Evolutionary conservation across 2,329 filamentous ascomycete genomes (phyloP), one percentile per base, ranked within the genome.

Genomic region (Ceratocystis alfenasii): DNA sequence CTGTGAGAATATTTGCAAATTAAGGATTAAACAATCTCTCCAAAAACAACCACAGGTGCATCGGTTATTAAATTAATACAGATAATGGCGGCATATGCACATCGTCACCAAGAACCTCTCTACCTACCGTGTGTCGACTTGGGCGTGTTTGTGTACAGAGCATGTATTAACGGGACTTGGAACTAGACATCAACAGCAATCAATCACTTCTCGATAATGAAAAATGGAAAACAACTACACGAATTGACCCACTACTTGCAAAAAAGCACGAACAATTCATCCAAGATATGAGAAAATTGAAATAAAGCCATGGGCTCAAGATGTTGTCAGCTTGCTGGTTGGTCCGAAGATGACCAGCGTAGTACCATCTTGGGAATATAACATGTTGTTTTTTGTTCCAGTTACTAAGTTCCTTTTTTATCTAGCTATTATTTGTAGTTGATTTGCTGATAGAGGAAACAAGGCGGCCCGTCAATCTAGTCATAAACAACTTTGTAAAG

Each of bases 1-100:
- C 86, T 70, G 83, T 94, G 69, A 81, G 88, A 70, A 83, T 94
- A 59, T 94, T 92, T 77, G 88, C 89, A 66, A 81, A 80, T 71
- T 80, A 70, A 69, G 45, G 45, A 44, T 15, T 36, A 53, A 22
- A n/a, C 17, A 46, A 20, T 12, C 10, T 10, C 17, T 59, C 7
- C 15, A 59, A 25, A 57, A 30, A 36, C 28, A 36, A 30, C 8
- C 7, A 33, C 55, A 59, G 15, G 30, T n/a, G 15, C 55, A 59
- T 33, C 7, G 12, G 25, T 17, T 59, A 36, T 20, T n/a, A 10
- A 36, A 36, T 59, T 8, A n/a, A 36, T 59, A 25, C 12, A 36
- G 6, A 30, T 17, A 25, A 36, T 25, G n/a, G 55, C 5, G 25
- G 17, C 15, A 36, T 10, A 36, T 36, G 28, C 15, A n/a, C 8